phyloP scores from a whole-genome alignment of 1,139 yeast genomes.

The Barnettozyma hawaiiensis region DNA sequence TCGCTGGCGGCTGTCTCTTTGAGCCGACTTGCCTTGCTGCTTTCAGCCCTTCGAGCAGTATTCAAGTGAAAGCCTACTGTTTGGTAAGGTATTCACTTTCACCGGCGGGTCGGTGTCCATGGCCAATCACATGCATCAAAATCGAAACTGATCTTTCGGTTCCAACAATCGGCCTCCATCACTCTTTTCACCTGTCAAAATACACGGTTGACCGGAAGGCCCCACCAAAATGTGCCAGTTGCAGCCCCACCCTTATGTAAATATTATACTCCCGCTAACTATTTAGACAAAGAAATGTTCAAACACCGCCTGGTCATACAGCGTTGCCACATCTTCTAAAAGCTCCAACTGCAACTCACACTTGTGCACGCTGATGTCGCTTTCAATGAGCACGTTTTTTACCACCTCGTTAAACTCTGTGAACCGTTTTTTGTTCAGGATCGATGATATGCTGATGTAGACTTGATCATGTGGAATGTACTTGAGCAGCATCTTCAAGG shows the following conservation, averaged over 20 bases:
- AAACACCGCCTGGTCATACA: background rate
- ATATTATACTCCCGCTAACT: background rate
- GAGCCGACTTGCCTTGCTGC: too few species aligned
- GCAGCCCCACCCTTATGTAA: slow-evolving; percentile 5
- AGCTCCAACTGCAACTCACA: slow-evolving; percentile 5
- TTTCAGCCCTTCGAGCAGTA: background rate
- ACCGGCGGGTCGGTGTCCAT: background rate
- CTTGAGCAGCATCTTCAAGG: slow-evolving; percentile 7
- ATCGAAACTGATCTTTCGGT: slow-evolving; percentile 8
- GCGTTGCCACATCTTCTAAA: slow-evolving; percentile 1
- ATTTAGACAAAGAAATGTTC: background rate
- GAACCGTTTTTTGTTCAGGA: slow-evolving; percentile 5
- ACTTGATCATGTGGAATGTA: slow-evolving; percentile 1
- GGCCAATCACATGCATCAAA: slow-evolving; percentile 3
- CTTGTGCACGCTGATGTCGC: slow-evolving; percentile 9
- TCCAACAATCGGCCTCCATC: slow-evolving; percentile 11
- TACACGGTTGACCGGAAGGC: slow-evolving; percentile 7
- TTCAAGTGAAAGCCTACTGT: background rate
- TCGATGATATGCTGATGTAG: slow-evolving; percentile 6
- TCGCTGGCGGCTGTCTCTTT: background rate
- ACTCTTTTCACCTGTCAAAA: slow-evolving; percentile 7
- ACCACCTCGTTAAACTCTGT: slow-evolving; percentile 1
- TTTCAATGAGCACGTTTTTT: slow-evolving; percentile 9
- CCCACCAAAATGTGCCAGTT: background rate
- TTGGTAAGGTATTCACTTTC: too few species aligned